Evolutionary conservation across 2,329 filamentous ascomycete species (phyloP), one percentile per base, ranked within the genome.

Genomic region (Fusarium transvaalense): DNA sequence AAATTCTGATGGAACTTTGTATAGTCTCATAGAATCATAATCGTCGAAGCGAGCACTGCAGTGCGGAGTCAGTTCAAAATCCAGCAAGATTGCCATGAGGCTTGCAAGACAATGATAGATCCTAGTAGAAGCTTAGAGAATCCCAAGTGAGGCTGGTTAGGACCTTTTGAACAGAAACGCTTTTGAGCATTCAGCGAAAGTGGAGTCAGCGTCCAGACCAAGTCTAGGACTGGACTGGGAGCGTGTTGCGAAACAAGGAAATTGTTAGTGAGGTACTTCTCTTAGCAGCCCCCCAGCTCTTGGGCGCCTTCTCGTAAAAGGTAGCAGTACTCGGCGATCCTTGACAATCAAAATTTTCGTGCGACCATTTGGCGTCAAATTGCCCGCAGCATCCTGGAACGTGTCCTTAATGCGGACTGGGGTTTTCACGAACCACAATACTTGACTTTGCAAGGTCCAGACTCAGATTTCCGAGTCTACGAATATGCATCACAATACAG

Each of bases 241-340:
- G 32, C 12, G 50, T 47, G 70, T 71, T 31, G 21, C 41, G 31
- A 37, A 46, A 64, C 50, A 39, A 53, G 52, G 47, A 74, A 79
- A 80, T 79, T 80, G 78, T 81, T 81, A 81, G 71, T 64, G 78
- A 43, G 75, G 71, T 80, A 80, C 79, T 71, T 80, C 54, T 54
- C 56, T 41, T 39, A 64, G 68, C 53, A 61, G 43, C 47, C 59
- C 51, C 60, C 62, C 50, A 43, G 56, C 47, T 68, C 68, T 69
- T 66, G 66, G 66, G 66, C 71, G 71, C 68, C 59, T 68, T 67
- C 56, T 69, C 67, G 66, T 68, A 72, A 68, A 56, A 73, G 68
- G 77, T 73, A 75, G 59, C 64, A 42, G 41, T 68, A 75, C 73
- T 73, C 63, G 73, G 48, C 63, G 75, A 78, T 74, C 74, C 71